phyloP scores from a whole-genome alignment of 2,329 filamentous ascomycete genomes.

The Nemania bipapillata region DNA sequence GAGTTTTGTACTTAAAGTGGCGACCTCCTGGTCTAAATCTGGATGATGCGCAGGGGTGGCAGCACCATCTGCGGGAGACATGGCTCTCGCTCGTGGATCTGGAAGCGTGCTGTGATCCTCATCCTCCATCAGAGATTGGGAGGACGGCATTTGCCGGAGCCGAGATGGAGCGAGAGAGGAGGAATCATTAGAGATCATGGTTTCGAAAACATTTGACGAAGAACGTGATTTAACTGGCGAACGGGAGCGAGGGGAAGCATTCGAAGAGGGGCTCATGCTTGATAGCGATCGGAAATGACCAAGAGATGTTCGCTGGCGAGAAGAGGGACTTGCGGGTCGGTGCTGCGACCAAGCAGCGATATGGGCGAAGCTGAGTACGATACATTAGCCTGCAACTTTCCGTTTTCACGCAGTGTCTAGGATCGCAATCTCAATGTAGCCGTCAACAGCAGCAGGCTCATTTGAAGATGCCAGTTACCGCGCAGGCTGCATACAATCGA shows the following conservation, averaged over 20 bases:
- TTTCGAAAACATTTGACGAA: constrained; percentile 46
- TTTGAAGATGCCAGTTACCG: constrained; percentile 23
- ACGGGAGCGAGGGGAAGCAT: constrained; percentile 54
- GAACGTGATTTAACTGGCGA: constrained; percentile 52
- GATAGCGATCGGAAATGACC: constrained; percentile 66
- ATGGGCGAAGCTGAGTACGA: constrained; percentile 61
- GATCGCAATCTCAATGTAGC: constrained; percentile 26
- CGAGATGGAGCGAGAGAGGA: constrained; percentile 51
- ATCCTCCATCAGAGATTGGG: constrained; percentile 61
- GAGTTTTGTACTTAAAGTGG: constrained; percentile 90
- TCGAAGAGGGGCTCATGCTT: constrained; percentile 59
- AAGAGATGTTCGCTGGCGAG: constrained; percentile 53
- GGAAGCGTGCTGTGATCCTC: constrained; percentile 76
- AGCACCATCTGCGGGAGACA: constrained; percentile 58
- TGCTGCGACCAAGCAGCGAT: constrained; percentile 65
- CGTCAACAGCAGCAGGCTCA: constrained; percentile 31
- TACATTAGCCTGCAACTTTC: constrained; percentile 38
- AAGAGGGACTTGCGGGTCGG: constrained; percentile 50
- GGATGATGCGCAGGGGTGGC: constrained; percentile 60
- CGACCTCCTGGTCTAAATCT: constrained; percentile 77
- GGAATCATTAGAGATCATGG: constrained; percentile 43
- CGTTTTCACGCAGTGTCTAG: neutral
- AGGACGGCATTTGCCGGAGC: constrained; percentile 52
- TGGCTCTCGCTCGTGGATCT: constrained; percentile 67
- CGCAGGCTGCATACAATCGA: constrained; percentile 15